Evolutionary conservation across 371 early-diverging fungal genomes (phyloP).

Genomic region (Syncephalastrum contaminatum): DNA sequence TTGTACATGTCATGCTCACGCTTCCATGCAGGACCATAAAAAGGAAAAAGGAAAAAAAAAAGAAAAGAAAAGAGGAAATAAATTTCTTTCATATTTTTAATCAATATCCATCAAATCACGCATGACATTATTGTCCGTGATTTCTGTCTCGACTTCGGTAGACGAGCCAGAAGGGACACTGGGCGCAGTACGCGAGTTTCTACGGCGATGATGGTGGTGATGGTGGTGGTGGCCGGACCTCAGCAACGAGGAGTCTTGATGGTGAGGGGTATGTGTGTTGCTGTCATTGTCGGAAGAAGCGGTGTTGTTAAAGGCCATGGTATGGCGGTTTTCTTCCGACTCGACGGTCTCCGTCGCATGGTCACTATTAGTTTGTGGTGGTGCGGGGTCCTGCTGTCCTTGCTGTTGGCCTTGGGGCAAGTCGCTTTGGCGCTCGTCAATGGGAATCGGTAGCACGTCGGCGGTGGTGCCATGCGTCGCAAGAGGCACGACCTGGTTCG

Average conservation of each 20-base stretch:
- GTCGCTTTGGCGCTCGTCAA: constrained; percentile 15
- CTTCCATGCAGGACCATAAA: not conserved
- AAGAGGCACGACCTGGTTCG: constrained; percentile 18
- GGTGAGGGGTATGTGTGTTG: not conserved
- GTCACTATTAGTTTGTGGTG: not conserved
- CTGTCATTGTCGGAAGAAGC: not conserved
- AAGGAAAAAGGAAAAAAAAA: not conserved
- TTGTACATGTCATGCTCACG: no score
- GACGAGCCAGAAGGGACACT: constrained; percentile 26
- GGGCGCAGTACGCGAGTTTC: constrained; percentile 22
- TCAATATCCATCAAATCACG: constrained; percentile 25
- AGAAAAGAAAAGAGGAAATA: constrained; percentile 2
- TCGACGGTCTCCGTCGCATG: not conserved
- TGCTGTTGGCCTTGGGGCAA: constrained; percentile 1
- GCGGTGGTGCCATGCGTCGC: constrained; percentile 17
- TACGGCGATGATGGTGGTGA: constrained; percentile 14
- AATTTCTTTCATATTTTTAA: constrained; percentile 3
- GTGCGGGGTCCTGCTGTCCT: constrained; percentile 1
- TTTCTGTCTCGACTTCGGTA: constrained; percentile 25
- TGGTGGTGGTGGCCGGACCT: constrained; percentile 8
- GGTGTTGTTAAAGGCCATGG: not conserved
- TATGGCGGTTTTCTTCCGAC: not conserved
- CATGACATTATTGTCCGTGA: constrained; percentile 9
- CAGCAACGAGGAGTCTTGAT: constrained; percentile 1
- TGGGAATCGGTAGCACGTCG: constrained; percentile 16